Evolutionary conservation across 139 green algal genomes (phyloP), one percentile per base, ranked within the genome.

Genomic region (Auxenochlorella pyrenoidosa): DNA sequence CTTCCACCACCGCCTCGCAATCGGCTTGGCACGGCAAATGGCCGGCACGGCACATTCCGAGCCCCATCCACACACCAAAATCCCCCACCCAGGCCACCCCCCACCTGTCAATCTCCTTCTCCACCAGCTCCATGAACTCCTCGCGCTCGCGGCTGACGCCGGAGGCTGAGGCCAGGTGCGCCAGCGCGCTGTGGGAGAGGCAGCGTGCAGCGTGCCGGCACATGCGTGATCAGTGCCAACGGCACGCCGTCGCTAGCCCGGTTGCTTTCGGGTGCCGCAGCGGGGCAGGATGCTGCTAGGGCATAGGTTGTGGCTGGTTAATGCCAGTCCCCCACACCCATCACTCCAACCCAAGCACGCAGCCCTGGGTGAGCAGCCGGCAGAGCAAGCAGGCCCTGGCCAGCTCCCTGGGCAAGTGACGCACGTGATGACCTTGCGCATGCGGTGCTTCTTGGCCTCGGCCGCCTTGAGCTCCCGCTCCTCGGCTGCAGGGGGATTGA

Each of bases 91-190:
- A 63, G 15, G 19, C 68, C 68, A 65, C 12, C 40, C 43, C 41
- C 28, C 80, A 85, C 80, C 80, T 88, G 18, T 92, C 77, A 36
- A 98, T 95, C 91, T 97, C 94, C 19, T 91, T 93, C 43, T 93
- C 87, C 78, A 98, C 95, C 83, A 98, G 89, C 44, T 96, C 87
- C 95, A 98, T 95, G 93, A 98, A 98, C 63, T 91, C 79, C 58
- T 90, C 89, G 41, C 96, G 94, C 93, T 98, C 96, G 40, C 87
- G 91, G 40, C 89, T 89, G n/a, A 98, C 96, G 30, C 93, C 93
- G 34, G 59, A 90, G 34, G 77, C 85, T 18, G 66, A 90, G n/a
- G 91, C 90, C 83, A 95, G 85, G 18, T 91, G 89, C 6, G 91
- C 88, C 75, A 93, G 82, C 0, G 90, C 87, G 63, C 86, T 88